phyloP scores from a whole-genome alignment of 106 monocot genomes.

The Iris macrosiphon region DNA sequence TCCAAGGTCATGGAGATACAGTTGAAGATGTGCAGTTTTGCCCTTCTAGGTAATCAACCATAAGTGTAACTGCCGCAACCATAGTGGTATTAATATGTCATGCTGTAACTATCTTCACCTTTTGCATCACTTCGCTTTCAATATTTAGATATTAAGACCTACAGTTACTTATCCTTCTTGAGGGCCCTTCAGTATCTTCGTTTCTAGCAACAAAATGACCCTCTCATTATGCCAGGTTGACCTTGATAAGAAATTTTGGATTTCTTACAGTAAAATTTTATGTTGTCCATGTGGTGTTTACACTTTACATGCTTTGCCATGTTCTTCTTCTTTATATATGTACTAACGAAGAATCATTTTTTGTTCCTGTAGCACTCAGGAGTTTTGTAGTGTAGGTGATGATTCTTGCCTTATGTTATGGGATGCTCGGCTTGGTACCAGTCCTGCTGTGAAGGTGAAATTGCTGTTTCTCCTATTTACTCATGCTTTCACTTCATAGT shows the following conservation, averaged over 20 bases:
- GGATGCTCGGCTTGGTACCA: slow-evolving; percentile 87
- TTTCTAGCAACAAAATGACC: too few relatives aligned
- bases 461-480: neutral
- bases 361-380: slow-evolving; percentile 55
- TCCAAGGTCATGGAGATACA: slow-evolving; percentile 71
- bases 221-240: too few relatives aligned
- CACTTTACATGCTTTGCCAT: too few relatives aligned
- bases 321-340: neutral
- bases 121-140: neutral
- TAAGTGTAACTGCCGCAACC: neutral
- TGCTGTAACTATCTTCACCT: too few relatives aligned
- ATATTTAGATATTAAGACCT: neutral
- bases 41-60: slow-evolving; percentile 61
- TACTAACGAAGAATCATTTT: too few relatives aligned
- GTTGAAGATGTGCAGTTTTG: slow-evolving; percentile 99
- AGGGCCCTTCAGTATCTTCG: too few relatives aligned
- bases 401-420: slow-evolving; percentile 93
- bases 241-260: too few relatives aligned
- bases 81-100: too few relatives aligned
- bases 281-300: too few relatives aligned
- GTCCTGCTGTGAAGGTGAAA: slow-evolving; percentile 66
- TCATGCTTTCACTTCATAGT: neutral
- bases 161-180: too few relatives aligned
- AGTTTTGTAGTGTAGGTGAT: slow-evolving; percentile 98
- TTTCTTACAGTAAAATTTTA: too few relatives aligned